Conservation (phyloP, 495 filamentous ascomycete genomes). For the Penicillium tannophilum region DNA sequence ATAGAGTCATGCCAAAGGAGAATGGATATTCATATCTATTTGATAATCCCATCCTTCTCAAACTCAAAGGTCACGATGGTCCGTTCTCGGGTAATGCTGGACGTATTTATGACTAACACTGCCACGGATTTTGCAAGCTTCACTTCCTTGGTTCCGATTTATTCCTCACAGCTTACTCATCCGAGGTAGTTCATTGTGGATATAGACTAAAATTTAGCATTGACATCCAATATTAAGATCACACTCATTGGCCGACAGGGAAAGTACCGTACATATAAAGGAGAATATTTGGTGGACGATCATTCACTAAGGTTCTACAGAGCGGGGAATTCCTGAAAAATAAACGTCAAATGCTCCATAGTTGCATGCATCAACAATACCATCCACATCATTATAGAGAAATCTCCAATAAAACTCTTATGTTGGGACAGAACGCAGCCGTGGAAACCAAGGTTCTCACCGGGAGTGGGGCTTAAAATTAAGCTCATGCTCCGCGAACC, state of each 20-base stretch:
- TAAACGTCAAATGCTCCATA: not conserved
- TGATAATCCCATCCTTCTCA: not conserved
- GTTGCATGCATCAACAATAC: not conserved
- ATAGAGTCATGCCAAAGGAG: not conserved
- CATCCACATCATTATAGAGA: not conserved
- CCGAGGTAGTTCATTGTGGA: not conserved
- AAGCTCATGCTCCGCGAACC: slow-evolving; percentile 22
- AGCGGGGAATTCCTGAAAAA: not conserved
- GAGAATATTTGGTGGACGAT: not conserved
- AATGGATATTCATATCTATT: not conserved
- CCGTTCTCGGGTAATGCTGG: not conserved
- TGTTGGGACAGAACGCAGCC: not conserved
- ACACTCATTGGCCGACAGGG: not conserved
- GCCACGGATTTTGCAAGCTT: not conserved
- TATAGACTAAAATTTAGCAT: not conserved
- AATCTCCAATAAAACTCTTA: not conserved
- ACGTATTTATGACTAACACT: not conserved
- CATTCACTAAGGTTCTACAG: not conserved
- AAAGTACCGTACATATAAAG: not conserved
- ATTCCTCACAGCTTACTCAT: not conserved
- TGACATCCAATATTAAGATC: not conserved
- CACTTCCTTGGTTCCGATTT: not conserved
- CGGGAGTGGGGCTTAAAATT: slow-evolving; percentile 23
- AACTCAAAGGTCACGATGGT: not conserved
- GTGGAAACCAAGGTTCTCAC: not conserved